Evolutionary conservation across 1,139 yeast genomes (phyloP).

Genomic region (Hemisphaericaspora xylanilytica): DNA sequence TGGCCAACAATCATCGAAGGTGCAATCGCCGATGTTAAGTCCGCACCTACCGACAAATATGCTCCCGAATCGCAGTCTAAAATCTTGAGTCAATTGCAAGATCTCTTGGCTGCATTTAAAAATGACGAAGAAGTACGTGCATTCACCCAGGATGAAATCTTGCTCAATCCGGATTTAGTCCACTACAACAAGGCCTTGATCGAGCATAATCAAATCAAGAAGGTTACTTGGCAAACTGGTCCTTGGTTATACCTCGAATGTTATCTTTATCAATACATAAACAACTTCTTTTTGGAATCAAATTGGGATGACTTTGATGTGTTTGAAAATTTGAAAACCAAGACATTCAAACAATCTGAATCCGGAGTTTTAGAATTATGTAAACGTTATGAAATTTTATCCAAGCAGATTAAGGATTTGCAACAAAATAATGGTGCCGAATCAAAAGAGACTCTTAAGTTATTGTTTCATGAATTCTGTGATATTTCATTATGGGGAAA

Average conservation of each 20-base stretch:
- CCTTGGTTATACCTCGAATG: constrained; percentile 94
- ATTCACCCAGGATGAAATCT: constrained; percentile 43
- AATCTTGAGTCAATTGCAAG: constrained; percentile 35
- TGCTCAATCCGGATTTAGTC: constrained; percentile 41
- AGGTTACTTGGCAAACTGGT: constrained; percentile 74
- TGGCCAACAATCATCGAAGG: constrained; percentile 84
- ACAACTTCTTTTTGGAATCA: constrained; percentile 40
- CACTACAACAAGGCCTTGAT: constrained; percentile 51
- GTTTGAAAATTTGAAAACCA: constrained; percentile 65
- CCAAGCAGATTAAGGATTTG: constrained; percentile 28
- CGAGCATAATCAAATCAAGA: constrained; percentile 22
- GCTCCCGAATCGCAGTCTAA: constrained; percentile 4
- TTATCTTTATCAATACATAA: constrained; percentile 67
- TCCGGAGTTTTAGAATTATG: constrained; percentile 83
- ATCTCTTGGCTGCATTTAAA: constrained; percentile 36
- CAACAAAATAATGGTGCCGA: constrained; percentile 37
- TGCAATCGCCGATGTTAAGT: constrained; percentile 57
- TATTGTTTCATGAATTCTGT: constrained; percentile 72
- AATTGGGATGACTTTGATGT: constrained; percentile 66
- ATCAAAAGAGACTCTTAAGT: constrained; percentile 33
- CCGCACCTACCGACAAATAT: constrained; percentile 21
- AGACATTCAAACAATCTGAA: constrained; percentile 72
- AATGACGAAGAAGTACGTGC: constrained; percentile 38
- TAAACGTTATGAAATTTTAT: constrained; percentile 49
- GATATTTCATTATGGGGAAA: constrained; percentile 97